A percentile compares a stretch with the other conserved stretches of the same genome.
Conservation (phyloP, 805 yeast species). For the Geotrichum ghanense region DNA sequence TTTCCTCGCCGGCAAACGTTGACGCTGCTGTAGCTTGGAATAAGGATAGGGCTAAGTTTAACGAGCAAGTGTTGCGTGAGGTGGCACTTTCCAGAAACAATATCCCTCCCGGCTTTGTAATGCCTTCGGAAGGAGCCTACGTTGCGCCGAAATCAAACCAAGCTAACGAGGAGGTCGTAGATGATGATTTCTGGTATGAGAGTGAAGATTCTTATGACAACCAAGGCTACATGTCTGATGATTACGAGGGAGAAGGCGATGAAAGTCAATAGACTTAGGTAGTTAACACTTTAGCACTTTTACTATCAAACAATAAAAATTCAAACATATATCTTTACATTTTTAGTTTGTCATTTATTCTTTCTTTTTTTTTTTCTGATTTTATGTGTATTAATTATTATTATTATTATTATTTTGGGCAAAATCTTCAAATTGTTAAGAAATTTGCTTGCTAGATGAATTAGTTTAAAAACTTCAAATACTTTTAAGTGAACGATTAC, state of each 20-base stretch:
- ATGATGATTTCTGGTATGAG: slow-evolving; percentile 80
- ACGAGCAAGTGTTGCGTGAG: slow-evolving; percentile 63
- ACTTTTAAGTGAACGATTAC: no score
- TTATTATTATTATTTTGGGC: no score
- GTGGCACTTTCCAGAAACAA: slow-evolving; percentile 62
- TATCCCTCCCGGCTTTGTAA: slow-evolving; percentile 74
- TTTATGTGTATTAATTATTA: no score
- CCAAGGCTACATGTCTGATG: neutral
- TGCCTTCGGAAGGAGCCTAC: slow-evolving; percentile 63
- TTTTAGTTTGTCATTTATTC: no score
- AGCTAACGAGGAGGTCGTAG: slow-evolving; percentile 43
- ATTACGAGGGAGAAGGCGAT: neutral
- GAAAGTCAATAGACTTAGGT: neutral
- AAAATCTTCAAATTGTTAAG: no score
- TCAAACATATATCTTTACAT: no score
- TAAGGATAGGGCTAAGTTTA: slow-evolving; percentile 66
- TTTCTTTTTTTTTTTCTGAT: no score
- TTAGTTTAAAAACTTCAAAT: no score
- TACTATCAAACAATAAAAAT: no score
- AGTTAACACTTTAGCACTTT: neutral
- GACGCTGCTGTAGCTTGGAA: slow-evolving; percentile 91
- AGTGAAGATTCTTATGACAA: slow-evolving; percentile 56
- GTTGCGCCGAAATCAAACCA: slow-evolving; percentile 27
- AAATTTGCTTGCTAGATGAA: no score
- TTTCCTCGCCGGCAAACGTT: slow-evolving; percentile 87